These are phyloP conservation scores for Trametes versicolor DNA, from an alignment of 1,284 basidiomycete species.

Conservation along the genomic window DNA sequence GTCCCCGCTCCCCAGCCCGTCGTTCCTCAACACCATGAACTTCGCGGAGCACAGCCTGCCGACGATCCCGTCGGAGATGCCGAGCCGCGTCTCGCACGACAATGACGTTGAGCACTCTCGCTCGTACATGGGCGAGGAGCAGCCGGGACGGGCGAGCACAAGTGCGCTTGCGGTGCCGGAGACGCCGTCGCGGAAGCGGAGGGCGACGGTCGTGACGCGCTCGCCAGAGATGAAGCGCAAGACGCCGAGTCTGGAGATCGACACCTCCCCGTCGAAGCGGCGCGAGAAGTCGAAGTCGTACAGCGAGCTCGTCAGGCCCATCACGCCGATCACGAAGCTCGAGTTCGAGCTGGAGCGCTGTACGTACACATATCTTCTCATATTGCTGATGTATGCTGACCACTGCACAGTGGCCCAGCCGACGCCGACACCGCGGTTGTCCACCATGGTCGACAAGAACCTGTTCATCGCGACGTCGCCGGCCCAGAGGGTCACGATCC, in stretches of 20 bases:
- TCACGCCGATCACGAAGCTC: conserved; percentile 68
- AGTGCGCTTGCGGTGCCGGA: conserved; percentile 34
- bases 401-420: conserved; percentile 44
- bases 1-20: conserved; percentile 35
- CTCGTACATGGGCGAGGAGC: conserved; percentile 3
- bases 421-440: conserved; percentile 61
- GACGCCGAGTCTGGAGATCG: conserved; percentile 45
- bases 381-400: not conserved
- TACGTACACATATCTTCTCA: conserved; percentile 44
- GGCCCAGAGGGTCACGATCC: conserved; percentile 37
- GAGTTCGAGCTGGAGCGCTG: conserved; percentile 70
- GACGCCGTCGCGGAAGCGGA: conserved; percentile 54
- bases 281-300: conserved; percentile 74
- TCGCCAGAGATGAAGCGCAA: conserved; percentile 57
- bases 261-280: conserved; percentile 65
- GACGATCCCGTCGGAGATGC: conserved; percentile 42
- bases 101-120: conserved; percentile 5
- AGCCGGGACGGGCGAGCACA: not conserved
- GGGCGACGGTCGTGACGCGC: conserved; percentile 71
- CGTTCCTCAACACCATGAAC: conserved; percentile 29
- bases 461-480: conserved; percentile 63
- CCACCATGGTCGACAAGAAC: conserved; percentile 69
- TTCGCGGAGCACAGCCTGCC: conserved; percentile 38
- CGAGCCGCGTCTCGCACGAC: conserved; percentile 28
- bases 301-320: conserved; percentile 70